phyloP scores from a whole-genome alignment of 78 protist genomes.

The Reticulomyxa filosa region DNA sequence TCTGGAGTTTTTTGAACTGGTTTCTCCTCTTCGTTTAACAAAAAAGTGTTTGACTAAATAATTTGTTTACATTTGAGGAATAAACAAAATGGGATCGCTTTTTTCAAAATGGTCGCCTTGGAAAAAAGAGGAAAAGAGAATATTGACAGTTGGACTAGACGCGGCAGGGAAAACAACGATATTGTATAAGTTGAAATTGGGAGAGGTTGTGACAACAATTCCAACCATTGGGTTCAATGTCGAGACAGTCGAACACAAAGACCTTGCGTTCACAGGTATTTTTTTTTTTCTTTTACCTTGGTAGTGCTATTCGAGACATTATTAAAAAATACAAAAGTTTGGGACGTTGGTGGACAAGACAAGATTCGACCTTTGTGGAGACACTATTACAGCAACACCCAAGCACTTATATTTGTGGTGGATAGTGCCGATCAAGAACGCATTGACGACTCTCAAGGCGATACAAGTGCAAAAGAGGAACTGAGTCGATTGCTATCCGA shows the following conservation, averaged over 20 bases:
- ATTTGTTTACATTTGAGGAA: too few relatives aligned
- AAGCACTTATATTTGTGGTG: slow-evolving; percentile 10
- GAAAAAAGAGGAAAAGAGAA: too few relatives aligned
- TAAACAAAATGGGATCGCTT: too few relatives aligned
- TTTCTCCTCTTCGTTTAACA: too few relatives aligned
- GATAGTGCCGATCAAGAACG: slow-evolving; percentile 12
- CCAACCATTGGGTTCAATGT: slow-evolving; percentile 47
- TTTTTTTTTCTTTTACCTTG: too few relatives aligned
- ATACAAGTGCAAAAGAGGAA: slow-evolving; percentile 17
- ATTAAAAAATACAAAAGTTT: too few relatives aligned
- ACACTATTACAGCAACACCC: slow-evolving; percentile 20
- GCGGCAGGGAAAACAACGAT: slow-evolving; percentile 38
- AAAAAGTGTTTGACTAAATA: too few relatives aligned
- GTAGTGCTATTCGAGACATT: too few relatives aligned
- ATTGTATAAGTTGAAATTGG: slow-evolving; percentile 9
- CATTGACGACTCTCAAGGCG: not conserved
- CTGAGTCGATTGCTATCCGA: slow-evolving; percentile 44
- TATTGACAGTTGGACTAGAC: too few relatives aligned
- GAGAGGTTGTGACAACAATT: slow-evolving; percentile 7
- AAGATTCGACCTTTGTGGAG: slow-evolving; percentile 78
- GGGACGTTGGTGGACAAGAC: slow-evolving; percentile 93
- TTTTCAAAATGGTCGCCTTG: too few relatives aligned
- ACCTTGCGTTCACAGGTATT: slow-evolving; percentile 42
- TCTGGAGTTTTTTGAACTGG: too few relatives aligned
- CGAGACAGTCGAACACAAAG: slow-evolving; percentile 55